Base-by-base conservation (phyloP, 176 grass and related monocot genomes). In the Alopecurus myosuroides region DNA sequence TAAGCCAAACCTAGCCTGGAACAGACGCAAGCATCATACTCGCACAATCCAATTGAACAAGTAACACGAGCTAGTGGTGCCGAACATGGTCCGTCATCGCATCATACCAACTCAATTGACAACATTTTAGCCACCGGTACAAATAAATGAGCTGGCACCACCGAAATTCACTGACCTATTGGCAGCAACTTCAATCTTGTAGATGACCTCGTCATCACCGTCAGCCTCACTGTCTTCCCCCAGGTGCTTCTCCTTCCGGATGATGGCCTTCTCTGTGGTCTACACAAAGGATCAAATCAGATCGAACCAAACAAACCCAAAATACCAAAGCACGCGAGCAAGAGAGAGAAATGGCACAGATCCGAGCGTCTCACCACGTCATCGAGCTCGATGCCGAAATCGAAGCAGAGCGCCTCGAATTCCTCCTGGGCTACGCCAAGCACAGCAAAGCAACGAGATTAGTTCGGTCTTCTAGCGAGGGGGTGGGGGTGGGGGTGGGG, bases 361-460 rank as follows among this genome's bases (percentile, higher is more conserved):
- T 78, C 48, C 62, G 71, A 77, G 39, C 34, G 36, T 41, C 81
- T 79, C 52, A 98, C 93, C 81, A 99, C 97, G 14, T 97, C 97
- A 35, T 99, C 97, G 36, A 99, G 97, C 84, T 99, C 97, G 86
- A 99, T 99, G 64, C 97, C 97, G 70, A 99, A 97, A 37, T 91
- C 91, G 88, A 94, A 99, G 82, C 97, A 97, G 53, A 94, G 81
- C 62, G 12, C 78, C 60, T 99, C 97, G 79, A 99, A 92, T 19
- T 97, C 86, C 86, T 92, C 86, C 81, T 91, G 90, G 56, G 94
- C 97, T 97, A 78, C 83, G 77, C 65, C 66, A 28, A 17, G 3
- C 66, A 68, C 40, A 37, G 70, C 56, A 22, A 3, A 88, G 30
- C 31, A 71, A 26, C 25, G 30, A 48, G 35, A 5, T 42, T 33